Conservation (phyloP, 176 grass and related monocot genomes). For the Urochloa ruziziensis region DNA sequence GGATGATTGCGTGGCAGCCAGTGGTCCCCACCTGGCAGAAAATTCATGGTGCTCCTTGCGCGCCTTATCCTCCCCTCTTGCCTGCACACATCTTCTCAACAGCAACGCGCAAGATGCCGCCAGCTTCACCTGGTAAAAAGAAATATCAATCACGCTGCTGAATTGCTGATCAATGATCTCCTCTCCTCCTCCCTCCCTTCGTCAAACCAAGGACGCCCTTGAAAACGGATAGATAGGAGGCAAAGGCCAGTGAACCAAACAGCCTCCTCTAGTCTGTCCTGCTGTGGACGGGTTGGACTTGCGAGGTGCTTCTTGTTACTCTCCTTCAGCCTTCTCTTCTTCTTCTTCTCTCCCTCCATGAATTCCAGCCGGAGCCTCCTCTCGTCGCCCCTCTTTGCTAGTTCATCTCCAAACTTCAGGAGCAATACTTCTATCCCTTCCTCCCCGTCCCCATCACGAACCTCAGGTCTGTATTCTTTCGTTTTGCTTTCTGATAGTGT, state of each 20-base stretch:
- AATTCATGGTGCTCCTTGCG: slow-evolving; percentile 33
- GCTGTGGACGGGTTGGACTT: too few relatives aligned
- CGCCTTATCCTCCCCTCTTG: slow-evolving; percentile 39
- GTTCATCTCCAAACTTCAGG: slow-evolving; percentile 39
- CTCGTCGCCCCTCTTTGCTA: slow-evolving; percentile 43
- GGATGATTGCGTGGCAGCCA: neutral
- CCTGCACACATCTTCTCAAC: neutral
- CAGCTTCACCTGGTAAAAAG: neutral
- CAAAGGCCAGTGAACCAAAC: slow-evolving; percentile 7
- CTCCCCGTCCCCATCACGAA: slow-evolving; percentile 15
- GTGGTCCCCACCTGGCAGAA: slow-evolving; percentile 10
- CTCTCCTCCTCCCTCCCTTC: neutral
- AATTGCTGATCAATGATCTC: neutral
- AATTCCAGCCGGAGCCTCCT: slow-evolving; percentile 57
- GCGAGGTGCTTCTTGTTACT: neutral
- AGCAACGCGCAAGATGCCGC: neutral
- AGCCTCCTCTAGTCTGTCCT: neutral
- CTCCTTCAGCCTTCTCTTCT: neutral
- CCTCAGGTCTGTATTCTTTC: slow-evolving; percentile 11
- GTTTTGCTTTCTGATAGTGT: neutral
- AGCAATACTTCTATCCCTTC: neutral
- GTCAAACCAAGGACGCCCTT: neutral
- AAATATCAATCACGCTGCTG: neutral
- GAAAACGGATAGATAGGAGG: neutral
- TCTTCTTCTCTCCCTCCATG: slow-evolving; percentile 19